These are phyloP conservation scores for Globisporangium uncinulatum DNA, from an alignment of 352 stramenopile species.

Conservation along the genomic window DNA sequence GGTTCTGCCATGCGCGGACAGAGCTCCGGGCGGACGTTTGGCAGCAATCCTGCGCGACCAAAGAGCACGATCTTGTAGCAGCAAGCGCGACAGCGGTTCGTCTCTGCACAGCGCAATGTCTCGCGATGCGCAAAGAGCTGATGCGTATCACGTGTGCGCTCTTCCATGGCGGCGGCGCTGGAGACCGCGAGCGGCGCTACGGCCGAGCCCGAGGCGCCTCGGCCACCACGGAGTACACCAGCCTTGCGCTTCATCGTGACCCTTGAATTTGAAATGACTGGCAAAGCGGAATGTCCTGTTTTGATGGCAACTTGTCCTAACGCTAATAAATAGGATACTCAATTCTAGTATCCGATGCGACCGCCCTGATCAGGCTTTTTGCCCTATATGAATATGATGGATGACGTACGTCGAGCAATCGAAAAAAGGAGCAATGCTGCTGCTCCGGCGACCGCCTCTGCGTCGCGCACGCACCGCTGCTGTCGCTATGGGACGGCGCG, in stretches of 20 bases:
- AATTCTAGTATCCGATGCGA: no score
- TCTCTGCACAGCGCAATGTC: conserved; percentile 63
- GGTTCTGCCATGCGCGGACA: conserved; percentile 41
- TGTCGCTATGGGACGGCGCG: not conserved
- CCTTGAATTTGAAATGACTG: not conserved
- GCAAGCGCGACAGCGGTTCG: conserved; percentile 72
- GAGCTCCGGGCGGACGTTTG: conserved; percentile 75
- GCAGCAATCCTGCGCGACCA: conserved; percentile 38
- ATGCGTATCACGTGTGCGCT: conserved; percentile 37
- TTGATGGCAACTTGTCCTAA: no score
- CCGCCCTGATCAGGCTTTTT: no score
- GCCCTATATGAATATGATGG: not conserved
- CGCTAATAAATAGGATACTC: no score
- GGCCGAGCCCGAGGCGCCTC: not conserved
- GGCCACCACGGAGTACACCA: not conserved
- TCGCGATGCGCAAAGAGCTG: conserved; percentile 58
- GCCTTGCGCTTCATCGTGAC: not conserved
- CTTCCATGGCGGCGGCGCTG: not conserved
- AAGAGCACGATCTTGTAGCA: conserved; percentile 86
- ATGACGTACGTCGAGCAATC: not conserved
- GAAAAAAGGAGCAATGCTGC: not conserved
- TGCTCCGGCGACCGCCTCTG: not conserved
- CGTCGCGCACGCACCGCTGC: no score
- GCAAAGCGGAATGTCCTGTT: no score
- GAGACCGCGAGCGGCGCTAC: not conserved